phyloP scores from a whole-genome alignment of 208 protist genomes.

The Acanthamoeba quina region DNA sequence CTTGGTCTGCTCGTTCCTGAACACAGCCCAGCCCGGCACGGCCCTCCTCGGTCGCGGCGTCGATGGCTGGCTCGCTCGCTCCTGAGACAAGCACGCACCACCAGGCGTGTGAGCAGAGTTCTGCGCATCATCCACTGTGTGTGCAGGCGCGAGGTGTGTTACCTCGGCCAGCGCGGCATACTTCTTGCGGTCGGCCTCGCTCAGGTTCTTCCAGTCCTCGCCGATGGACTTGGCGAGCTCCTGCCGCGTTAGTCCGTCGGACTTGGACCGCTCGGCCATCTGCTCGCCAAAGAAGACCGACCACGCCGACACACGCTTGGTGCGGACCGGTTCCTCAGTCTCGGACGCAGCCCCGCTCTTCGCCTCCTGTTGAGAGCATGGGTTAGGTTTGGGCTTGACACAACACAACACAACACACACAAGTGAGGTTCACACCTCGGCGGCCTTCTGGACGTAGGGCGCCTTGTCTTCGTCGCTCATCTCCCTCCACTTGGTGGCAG shows the following conservation, averaged over 20 bases:
- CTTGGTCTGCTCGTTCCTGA: background rate
- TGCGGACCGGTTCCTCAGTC: background rate
- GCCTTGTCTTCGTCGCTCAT: slow-evolving; percentile 58
- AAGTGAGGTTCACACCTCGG: background rate
- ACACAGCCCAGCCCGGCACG: background rate
- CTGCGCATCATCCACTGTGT: background rate
- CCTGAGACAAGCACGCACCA: background rate
- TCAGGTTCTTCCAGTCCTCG: slow-evolving; percentile 24
- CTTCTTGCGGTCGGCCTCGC: background rate
- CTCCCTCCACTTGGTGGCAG: slow-evolving; percentile 59
- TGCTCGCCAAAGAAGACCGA: background rate
- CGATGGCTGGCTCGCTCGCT: background rate
- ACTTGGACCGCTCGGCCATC: background rate
- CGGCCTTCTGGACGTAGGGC: slow-evolving; percentile 75
- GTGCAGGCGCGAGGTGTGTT: background rate
- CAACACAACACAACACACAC: background rate
- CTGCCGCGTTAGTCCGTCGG: background rate
- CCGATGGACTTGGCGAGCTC: background rate
- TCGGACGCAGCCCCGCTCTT: background rate
- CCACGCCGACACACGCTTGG: slow-evolving; percentile 2
- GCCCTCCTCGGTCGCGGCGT: background rate
- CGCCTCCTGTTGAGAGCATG: background rate
- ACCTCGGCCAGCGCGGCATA: slow-evolving; percentile 1
- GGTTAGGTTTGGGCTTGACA: background rate
- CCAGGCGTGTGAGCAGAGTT: too few relatives aligned